A percentile compares a stretch with the other conserved stretches of the same genome.
These are phyloP conservation scores for Cryptosporidium bovis DNA, from an alignment of 169 alveolate genomes.

Conservation along the genomic window DNA sequence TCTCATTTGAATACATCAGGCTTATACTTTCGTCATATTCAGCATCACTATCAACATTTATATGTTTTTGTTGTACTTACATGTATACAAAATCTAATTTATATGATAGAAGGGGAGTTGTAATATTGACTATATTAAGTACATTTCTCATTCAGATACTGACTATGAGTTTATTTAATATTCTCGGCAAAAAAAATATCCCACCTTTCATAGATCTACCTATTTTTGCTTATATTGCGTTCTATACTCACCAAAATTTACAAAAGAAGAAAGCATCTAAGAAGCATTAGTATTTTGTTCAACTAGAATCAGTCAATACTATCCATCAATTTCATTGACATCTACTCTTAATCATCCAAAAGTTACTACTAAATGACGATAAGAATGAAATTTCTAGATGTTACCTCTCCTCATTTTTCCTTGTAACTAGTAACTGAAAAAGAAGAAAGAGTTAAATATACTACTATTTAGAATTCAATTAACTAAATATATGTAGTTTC, in stretches of 20 bases:
- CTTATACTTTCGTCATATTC: slow-evolving; percentile 49
- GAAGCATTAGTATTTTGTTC: neutral
- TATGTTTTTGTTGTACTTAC: slow-evolving; percentile 42
- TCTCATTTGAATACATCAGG: slow-evolving; percentile 43
- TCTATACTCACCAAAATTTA: neutral
- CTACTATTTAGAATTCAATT: too few species aligned
- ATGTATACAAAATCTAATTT: slow-evolving; percentile 56
- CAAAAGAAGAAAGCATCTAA: slow-evolving; percentile 1
- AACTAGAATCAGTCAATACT: too few species aligned
- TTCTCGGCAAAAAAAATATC: slow-evolving; percentile 10
- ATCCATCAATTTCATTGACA: too few species aligned
- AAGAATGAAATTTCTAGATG: too few species aligned
- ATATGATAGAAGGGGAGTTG: slow-evolving; percentile 18
- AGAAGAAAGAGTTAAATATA: too few species aligned
- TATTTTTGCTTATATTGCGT: slow-evolving; percentile 13
- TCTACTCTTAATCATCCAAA: too few species aligned
- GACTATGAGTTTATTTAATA: neutral
- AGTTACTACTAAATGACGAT: too few species aligned
- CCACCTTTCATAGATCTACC: slow-evolving; percentile 38
- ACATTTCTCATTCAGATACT: slow-evolving; percentile 6
- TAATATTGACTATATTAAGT: slow-evolving; percentile 1
- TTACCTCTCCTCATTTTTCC: too few species aligned
- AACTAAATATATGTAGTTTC: too few species aligned
- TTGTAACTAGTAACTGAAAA: too few species aligned
- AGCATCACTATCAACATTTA: slow-evolving; percentile 42